Evolutionary conservation across 805 yeast species (phyloP).

Genomic region (Candida jianshihensis): DNA sequence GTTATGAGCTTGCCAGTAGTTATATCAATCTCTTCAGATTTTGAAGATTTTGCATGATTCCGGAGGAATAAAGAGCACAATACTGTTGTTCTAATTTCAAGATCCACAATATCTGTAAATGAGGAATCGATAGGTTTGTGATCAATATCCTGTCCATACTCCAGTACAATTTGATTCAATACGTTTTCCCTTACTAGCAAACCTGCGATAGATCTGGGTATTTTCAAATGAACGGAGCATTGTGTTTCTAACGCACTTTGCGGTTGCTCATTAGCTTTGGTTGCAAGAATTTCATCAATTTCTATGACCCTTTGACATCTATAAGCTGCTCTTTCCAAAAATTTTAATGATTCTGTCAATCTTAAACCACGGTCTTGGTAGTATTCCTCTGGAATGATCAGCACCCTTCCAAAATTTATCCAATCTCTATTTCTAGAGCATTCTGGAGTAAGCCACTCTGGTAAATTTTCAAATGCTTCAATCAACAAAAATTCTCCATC

Average conservation of each 20-base stretch:
- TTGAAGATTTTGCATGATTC: conserved; percentile 6
- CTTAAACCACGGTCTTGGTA: conserved; percentile 27
- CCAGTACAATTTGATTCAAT: conserved; percentile 5
- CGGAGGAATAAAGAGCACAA: conserved; percentile 13
- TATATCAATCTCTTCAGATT: not conserved
- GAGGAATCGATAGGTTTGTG: not conserved
- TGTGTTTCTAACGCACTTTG: conserved; percentile 21
- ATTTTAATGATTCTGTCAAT: conserved; percentile 33
- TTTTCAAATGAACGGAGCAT: conserved; percentile 5
- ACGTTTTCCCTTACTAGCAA: conserved; percentile 9
- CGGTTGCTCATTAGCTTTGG: conserved; percentile 23
- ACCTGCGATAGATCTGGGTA: conserved; percentile 16
- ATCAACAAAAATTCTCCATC: conserved; percentile 52
- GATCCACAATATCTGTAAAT: conserved; percentile 7
- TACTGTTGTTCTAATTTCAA: conserved; percentile 17
- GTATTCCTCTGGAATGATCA: conserved; percentile 34
- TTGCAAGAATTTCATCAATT: conserved; percentile 16
- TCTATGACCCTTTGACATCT: conserved; percentile 23
- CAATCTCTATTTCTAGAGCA: conserved; percentile 45
- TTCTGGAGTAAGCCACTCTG: conserved; percentile 41
- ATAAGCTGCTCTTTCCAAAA: conserved; percentile 31
- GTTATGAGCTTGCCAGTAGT: conserved; percentile 6
- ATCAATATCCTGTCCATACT: conserved; percentile 4
- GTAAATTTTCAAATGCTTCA: conserved; percentile 40
- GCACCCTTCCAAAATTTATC: conserved; percentile 36